Evolutionary conservation across 2,329 filamentous ascomycete genomes (phyloP).

Genomic region (Xylariales sp.): DNA sequence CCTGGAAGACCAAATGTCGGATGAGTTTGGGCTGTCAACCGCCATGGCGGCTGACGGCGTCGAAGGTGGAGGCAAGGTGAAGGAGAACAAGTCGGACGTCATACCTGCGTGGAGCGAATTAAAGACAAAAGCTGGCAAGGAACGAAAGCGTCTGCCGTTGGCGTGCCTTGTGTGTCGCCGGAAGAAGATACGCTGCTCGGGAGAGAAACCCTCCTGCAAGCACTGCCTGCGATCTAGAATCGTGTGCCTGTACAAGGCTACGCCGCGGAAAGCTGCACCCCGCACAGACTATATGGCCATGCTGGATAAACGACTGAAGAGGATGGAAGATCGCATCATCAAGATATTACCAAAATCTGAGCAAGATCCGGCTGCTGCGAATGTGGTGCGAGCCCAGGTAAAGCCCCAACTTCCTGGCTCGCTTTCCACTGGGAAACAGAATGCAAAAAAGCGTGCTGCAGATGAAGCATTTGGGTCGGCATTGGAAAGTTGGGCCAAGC

Average conservation of each 20-base stretch:
- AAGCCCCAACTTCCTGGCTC: conserved; percentile 68
- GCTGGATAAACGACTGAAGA: conserved; percentile 90
- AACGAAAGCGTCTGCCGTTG: conserved; percentile 85
- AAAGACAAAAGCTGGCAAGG: conserved; percentile 91
- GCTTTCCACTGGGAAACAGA: conserved; percentile 45
- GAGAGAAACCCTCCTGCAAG: conserved; percentile 96
- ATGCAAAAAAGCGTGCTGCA: conserved; percentile 72
- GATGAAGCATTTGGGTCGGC: conserved; percentile 86
- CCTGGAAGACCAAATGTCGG: conserved; percentile 48
- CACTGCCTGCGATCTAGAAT: conserved; percentile 90
- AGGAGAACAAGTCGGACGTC: conserved; percentile 54
- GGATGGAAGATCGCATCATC: conserved; percentile 97
- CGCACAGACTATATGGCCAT: conserved; percentile 99
- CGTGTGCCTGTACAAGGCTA: conserved; percentile 97
- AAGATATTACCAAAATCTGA: conserved; percentile 90
- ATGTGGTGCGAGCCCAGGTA: conserved; percentile 75
- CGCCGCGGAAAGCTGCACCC: conserved; percentile 86
- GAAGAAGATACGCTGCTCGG: conserved; percentile 97
- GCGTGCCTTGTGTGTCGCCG: conserved; percentile 93
- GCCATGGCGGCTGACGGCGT: conserved; percentile 44
- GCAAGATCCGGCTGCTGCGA: conserved; percentile 56
- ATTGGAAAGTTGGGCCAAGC: conserved; percentile 74
- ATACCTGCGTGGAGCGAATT: conserved; percentile 73
- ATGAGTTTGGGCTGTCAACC: conserved; percentile 54
- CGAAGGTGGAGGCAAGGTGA: conserved; percentile 48